phyloP scores from a whole-genome alignment of 768 basidiomycete genomes.

The Pulveroboletus sp. region DNA sequence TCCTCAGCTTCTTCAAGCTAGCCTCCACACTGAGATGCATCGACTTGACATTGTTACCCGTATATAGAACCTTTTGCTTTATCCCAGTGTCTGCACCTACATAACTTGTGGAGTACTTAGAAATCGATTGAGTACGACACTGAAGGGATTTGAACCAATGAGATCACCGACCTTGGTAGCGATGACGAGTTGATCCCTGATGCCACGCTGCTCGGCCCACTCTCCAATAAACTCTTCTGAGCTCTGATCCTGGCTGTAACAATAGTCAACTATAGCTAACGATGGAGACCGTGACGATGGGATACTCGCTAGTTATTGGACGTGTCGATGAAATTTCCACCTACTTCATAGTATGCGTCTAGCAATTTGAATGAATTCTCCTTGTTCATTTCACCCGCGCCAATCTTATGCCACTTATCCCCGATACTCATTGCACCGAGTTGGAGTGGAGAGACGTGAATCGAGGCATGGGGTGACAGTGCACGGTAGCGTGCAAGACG shows the following conservation, averaged over 20 bases:
- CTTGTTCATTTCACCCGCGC: constrained; percentile 41
- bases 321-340: constrained; percentile 51
- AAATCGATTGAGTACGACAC: background rate
- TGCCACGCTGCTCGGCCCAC: constrained; percentile 44
- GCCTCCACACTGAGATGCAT: constrained; percentile 31
- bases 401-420: constrained; percentile 33
- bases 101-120: constrained; percentile 16
- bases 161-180: constrained; percentile 38
- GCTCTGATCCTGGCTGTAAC: constrained; percentile 47
- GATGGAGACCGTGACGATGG: background rate
- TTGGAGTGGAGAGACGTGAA: constrained; percentile 42
- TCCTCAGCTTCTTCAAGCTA: constrained; percentile 49
- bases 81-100: constrained; percentile 13
- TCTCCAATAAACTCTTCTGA: constrained; percentile 54
- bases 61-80: constrained; percentile 25
- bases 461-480: constrained; percentile 36
- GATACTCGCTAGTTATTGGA: constrained; percentile 42
- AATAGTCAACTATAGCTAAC: background rate
- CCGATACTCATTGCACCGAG: constrained; percentile 46
- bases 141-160: no score
- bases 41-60: constrained; percentile 37
- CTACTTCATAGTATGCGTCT: constrained; percentile 41
- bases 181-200: constrained; percentile 48
- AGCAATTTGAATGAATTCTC: constrained; percentile 44
- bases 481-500: constrained; percentile 33